Evolutionary conservation across 306 rosid genomes (phyloP), one percentile per base, ranked within the genome.

Genomic region (Glycine tomentella): DNA sequence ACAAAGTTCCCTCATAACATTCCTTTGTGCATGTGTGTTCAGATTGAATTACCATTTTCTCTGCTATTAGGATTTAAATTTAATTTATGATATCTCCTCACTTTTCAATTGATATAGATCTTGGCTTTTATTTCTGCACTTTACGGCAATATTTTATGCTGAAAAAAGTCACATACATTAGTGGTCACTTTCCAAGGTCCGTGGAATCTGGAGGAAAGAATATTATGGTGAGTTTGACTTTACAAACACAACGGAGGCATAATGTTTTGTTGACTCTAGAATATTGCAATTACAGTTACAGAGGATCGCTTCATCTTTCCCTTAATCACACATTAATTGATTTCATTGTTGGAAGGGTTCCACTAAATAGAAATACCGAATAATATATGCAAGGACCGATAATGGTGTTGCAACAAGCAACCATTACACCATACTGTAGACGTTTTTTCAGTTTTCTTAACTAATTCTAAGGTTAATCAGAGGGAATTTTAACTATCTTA

Each of bases 81-180:
- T 71, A 9, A 5, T 33, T 78, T 10, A 7, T 13, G 53, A 75
- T 34, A 2, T 82, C 77, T 79, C 40, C 66, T 36, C 12, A 15
- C 59, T 20, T 59, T 49, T n/a, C 64, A 44, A 80, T 59, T 79
- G 71, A 73, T 79, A 56, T 38, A 74, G 51, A 31, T 84, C 59
- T 53, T 70, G 42, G 66, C 49, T 38, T 1, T 25, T 48, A 20
- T 69, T 10, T 16, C 4, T 46, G n/a, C n/a, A n/a, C n/a, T 8
- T 14, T 40, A 36, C 16, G 15, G 20, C 9, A 9, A 15, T 45
- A 45, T 16, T 48, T 25, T 11, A 48, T 48, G 31, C 31, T 7
- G 48, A 6, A 12, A 34, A 64, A 64, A 7, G 40, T 12, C 8
- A 0, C 11, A 34, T 36, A 0, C 7, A n/a, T 38, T 2, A n/a